Base-by-base conservation (phyloP, 345 rosid species). In the Zanthoxylum bungeanum region DNA sequence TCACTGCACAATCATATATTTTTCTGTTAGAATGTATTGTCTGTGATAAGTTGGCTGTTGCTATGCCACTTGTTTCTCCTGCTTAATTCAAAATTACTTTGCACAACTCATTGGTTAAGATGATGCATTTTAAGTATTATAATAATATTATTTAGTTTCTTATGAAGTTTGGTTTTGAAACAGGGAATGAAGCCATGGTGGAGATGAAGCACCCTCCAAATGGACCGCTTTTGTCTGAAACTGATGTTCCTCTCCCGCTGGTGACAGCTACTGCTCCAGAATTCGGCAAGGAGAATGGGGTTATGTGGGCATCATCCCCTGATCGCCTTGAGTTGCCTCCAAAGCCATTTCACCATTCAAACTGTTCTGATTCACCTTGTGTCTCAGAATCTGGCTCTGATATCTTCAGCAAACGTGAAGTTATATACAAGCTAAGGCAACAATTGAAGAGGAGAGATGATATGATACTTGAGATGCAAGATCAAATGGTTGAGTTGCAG, bases 361-460 rank as follows among this genome's bases (percentile, higher is more conserved):
- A 88, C 67, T 89, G 99, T 79, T 92, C 97, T 17, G 98, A 92
- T 66, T 95, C 98, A 27, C 96, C 99, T 0, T 84, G 98, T 68
- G 99, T 91, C 73, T 95, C 98, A 51, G 99, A 92, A 77, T 89
- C 97, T 8, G 98, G 99, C n/a, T 95, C 99, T 50, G 98, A 95
- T 76, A 88, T 92, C 59, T 91, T 89, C 80, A 91, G 88, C 86
- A 95, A 91, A 68, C 82, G 93, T 63, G 99, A 95, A 83, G 98
- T 95, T 64, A 88, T 95, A 74, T 91, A 91, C 76, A 95, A 95
- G 80, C 82, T 95, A 51, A 83, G 99, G 79, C 99, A 92, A 65
- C 98, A 95, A 70, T 65, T 95, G 74, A 91, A 92, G 89, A 90
- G 97, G 81, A 86, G 98, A 62, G 99, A 95, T 31, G 97, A 92